These are phyloP conservation scores for Aspergillus japonicus DNA, from an alignment of 2,329 filamentous ascomycete species.

Conservation along the genomic window DNA sequence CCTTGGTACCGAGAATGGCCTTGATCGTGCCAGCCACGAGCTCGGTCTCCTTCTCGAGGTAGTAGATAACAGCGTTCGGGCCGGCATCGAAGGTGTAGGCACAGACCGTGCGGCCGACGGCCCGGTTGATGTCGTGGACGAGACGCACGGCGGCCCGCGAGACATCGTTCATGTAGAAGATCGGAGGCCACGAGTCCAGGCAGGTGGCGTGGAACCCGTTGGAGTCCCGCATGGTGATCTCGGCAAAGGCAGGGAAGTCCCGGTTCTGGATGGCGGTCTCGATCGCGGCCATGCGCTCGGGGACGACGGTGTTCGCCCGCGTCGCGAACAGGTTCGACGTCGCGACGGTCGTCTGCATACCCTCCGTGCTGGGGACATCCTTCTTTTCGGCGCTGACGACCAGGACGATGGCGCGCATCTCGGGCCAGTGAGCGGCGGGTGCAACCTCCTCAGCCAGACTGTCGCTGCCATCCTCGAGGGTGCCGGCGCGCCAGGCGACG, in stretches of 20 bases:
- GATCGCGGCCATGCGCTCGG: conserved; percentile 79
- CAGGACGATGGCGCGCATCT: conserved; percentile 88
- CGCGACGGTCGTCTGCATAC: conserved; percentile 95
- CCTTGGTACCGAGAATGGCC: conserved; percentile 65
- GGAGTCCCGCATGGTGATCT: conserved; percentile 92
- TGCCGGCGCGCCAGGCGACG: conserved; percentile 87
- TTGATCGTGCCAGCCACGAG: conserved; percentile 77
- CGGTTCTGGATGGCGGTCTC: conserved; percentile 72
- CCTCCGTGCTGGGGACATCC: conserved; percentile 84
- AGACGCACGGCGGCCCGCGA: conserved; percentile 81
- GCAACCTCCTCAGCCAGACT: conserved; percentile 86
- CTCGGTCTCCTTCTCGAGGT: conserved; percentile 73
- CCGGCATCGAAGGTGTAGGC: conserved; percentile 98
- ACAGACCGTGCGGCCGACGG: conserved; percentile 74
- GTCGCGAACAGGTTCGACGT: conserved; percentile 85
- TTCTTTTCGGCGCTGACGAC: conserved; percentile 95
- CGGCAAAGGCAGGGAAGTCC: conserved; percentile 84
- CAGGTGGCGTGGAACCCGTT: conserved; percentile 97
- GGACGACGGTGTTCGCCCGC: conserved; percentile 74
- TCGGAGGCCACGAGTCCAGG: conserved; percentile 91
- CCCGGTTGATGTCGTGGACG: conserved; percentile 83
- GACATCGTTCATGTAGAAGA: conserved; percentile 98
- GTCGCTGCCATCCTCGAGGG: conserved; percentile 74
- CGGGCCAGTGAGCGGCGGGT: conserved; percentile 85
- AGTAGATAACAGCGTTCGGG: conserved; percentile 96